Percentiles rank a stretch among this genome's conserved stretches.
Evolutionary conservation across 2,329 filamentous ascomycete species (phyloP).

Genomic region (Trichoderma sp.): DNA sequence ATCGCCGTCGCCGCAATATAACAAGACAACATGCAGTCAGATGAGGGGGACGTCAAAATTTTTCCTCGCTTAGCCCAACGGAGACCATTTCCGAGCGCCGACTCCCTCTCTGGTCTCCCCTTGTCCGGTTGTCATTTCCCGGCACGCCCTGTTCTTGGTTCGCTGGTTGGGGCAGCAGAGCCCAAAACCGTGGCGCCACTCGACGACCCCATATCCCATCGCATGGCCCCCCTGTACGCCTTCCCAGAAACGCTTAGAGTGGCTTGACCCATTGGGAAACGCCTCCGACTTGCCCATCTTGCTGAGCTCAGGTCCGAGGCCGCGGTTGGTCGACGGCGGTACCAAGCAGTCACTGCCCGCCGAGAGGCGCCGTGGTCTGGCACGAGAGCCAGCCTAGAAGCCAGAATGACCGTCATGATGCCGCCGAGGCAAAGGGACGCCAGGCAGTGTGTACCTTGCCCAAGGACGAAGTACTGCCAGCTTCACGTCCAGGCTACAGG

Average conservation of each 20-base stretch:
- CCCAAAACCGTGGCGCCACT: slow-evolving; percentile 28
- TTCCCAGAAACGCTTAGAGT: slow-evolving; percentile 17
- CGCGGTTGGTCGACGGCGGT: slow-evolving; percentile 16
- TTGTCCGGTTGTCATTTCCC: slow-evolving; percentile 23
- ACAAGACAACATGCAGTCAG: slow-evolving; percentile 16
- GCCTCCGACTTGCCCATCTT: slow-evolving; percentile 25
- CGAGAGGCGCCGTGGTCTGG: slow-evolving; percentile 10
- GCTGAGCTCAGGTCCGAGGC: slow-evolving; percentile 24
- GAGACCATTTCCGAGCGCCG: slow-evolving; percentile 26
- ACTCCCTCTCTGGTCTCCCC: slow-evolving; percentile 9
- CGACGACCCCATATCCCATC: slow-evolving; percentile 24
- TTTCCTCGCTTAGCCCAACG: slow-evolving; percentile 27
- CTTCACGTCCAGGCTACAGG: no score
- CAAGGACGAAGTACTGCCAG: background rate
- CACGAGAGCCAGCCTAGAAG: slow-evolving; percentile 18
- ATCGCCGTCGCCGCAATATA: slow-evolving; percentile 1
- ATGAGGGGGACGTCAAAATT: slow-evolving; percentile 14
- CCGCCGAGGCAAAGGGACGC: background rate
- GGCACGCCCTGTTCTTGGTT: slow-evolving; percentile 22
- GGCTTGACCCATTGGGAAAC: slow-evolving; percentile 26
- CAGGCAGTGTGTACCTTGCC: background rate
- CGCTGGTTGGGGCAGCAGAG: slow-evolving; percentile 22
- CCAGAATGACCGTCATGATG: slow-evolving; percentile 15
- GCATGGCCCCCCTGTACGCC: slow-evolving; percentile 27
- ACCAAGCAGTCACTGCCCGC: slow-evolving; percentile 12